Percentiles rank a stretch among this genome's conserved stretches.
phyloP scores from a whole-genome alignment of 176 grass and related monocot genomes.

The Triticum timopheevii region DNA sequence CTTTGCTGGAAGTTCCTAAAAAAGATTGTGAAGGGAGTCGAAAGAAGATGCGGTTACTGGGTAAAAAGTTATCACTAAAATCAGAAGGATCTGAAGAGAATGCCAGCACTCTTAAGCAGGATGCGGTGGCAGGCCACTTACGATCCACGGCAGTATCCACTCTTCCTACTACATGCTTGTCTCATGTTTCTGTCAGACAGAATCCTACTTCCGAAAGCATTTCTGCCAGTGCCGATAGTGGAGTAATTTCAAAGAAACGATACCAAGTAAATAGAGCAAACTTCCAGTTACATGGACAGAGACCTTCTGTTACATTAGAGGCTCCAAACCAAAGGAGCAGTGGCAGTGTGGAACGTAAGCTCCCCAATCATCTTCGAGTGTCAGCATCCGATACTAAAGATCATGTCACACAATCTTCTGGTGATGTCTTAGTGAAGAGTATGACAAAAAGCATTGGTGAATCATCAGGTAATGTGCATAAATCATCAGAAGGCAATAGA shows the following conservation, averaged over 20 bases:
- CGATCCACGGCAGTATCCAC: not conserved
- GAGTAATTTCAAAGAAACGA: slow-evolving; percentile 27
- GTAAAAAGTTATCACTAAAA: slow-evolving; percentile 53
- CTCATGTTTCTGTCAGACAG: slow-evolving; percentile 39
- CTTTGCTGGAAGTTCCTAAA: slow-evolving; percentile 23
- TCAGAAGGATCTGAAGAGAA: slow-evolving; percentile 32
- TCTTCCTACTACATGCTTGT: slow-evolving; percentile 13
- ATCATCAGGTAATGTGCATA: slow-evolving; percentile 14
- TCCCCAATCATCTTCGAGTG: slow-evolving; percentile 24
- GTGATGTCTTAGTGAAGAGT: slow-evolving; percentile 32
- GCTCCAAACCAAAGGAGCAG: not conserved
- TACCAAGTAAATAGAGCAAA: slow-evolving; percentile 30
- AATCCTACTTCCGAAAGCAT: slow-evolving; percentile 23
- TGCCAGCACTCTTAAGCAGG: slow-evolving; percentile 29
- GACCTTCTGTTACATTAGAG: slow-evolving; percentile 23
- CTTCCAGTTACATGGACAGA: slow-evolving; percentile 20
- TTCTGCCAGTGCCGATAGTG: slow-evolving; percentile 2
- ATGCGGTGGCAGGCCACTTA: slow-evolving; percentile 19
- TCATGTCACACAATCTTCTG: slow-evolving; percentile 11
- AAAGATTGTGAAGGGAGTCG: slow-evolving; percentile 33
- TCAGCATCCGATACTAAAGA: slow-evolving; percentile 20
- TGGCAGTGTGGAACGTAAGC: slow-evolving; percentile 5
- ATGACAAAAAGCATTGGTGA: not conserved
- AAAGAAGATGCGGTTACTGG: slow-evolving; percentile 54
- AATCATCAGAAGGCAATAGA: slow-evolving; percentile 31